These are phyloP conservation scores for Candida krabiensis DNA, from an alignment of 805 yeast genomes.

Conservation along the genomic window DNA sequence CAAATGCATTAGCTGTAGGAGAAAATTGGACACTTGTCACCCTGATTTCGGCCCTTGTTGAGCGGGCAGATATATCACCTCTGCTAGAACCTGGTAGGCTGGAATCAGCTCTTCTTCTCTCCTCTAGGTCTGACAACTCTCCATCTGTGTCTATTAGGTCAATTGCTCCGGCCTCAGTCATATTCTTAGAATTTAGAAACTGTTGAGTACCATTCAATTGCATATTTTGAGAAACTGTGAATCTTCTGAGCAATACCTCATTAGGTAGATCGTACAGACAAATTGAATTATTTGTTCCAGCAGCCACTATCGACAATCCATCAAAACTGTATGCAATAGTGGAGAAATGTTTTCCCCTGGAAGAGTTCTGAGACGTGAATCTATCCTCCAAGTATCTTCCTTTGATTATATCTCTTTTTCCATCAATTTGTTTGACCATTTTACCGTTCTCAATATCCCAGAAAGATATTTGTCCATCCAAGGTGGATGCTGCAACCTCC, in stretches of 20 bases:
- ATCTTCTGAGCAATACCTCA: constrained; percentile 80
- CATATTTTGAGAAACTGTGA: constrained; percentile 87
- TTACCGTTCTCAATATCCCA: constrained; percentile 83
- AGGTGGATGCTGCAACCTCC: constrained; percentile 80
- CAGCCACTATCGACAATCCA: constrained; percentile 85
- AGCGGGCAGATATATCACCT: constrained; percentile 77
- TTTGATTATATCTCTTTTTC: constrained; percentile 77
- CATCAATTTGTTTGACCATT: constrained; percentile 82
- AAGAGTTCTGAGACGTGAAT: constrained; percentile 75
- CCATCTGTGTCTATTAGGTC: constrained; percentile 83
- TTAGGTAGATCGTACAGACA: constrained; percentile 89
- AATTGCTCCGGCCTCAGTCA: constrained; percentile 87
- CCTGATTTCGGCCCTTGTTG: constrained; percentile 77
- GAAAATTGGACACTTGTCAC: constrained; percentile 78
- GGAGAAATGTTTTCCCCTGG: constrained; percentile 81
- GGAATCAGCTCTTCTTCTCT: constrained; percentile 51
- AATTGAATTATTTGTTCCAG: constrained; percentile 88
- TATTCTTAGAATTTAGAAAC: constrained; percentile 70
- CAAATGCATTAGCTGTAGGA: constrained; percentile 87
- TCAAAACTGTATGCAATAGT: constrained; percentile 85
- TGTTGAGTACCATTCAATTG: constrained; percentile 84
- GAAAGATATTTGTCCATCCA: constrained; percentile 82
- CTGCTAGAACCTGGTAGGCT: constrained; percentile 85
- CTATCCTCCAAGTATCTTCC: constrained; percentile 85
- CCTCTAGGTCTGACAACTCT: constrained; percentile 83